phyloP scores from a whole-genome alignment of 2,329 filamentous ascomycete species.

The Pyricularia sp. region DNA sequence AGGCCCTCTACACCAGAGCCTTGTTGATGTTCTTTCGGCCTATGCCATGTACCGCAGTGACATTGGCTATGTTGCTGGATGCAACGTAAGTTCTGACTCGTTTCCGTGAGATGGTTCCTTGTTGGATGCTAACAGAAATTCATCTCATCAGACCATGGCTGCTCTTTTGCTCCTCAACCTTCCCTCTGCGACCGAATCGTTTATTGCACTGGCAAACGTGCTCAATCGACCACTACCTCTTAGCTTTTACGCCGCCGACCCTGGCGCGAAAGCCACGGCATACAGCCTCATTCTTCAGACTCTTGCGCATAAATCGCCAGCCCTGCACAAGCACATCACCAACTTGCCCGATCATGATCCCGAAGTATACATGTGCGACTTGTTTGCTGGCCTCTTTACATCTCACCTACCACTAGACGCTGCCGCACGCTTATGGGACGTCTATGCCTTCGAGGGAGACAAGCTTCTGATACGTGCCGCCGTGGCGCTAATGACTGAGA shows the following conservation, averaged over 20 bases:
- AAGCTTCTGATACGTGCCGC: conserved; percentile 56
- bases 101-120: neutral
- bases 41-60: conserved; percentile 75
- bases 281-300: conserved; percentile 58
- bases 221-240: conserved; percentile 64
- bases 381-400: conserved; percentile 56
- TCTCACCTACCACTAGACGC: conserved; percentile 52
- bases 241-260: conserved; percentile 60
- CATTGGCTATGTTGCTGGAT: conserved; percentile 63
- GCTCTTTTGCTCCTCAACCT: conserved; percentile 63
- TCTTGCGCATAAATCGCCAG: conserved; percentile 49
- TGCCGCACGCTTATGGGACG: conserved; percentile 63
- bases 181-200: conserved; percentile 47
- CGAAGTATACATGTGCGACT: conserved; percentile 41
- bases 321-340: conserved; percentile 51
- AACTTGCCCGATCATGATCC: conserved; percentile 31
- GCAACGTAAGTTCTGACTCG: conserved; percentile 46
- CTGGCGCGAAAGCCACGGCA: conserved; percentile 52
- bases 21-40: conserved; percentile 62
- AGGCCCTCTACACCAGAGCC: conserved; percentile 51
- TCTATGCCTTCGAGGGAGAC: conserved; percentile 74
- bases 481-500: conserved; percentile 49
- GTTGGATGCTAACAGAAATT: conserved; percentile 10
- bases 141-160: conserved; percentile 45
- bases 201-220: conserved; percentile 61